Base-by-base conservation (phyloP, 192 early-diverging fungal genomes). In the Phlyctochytrium bullatum region DNA sequence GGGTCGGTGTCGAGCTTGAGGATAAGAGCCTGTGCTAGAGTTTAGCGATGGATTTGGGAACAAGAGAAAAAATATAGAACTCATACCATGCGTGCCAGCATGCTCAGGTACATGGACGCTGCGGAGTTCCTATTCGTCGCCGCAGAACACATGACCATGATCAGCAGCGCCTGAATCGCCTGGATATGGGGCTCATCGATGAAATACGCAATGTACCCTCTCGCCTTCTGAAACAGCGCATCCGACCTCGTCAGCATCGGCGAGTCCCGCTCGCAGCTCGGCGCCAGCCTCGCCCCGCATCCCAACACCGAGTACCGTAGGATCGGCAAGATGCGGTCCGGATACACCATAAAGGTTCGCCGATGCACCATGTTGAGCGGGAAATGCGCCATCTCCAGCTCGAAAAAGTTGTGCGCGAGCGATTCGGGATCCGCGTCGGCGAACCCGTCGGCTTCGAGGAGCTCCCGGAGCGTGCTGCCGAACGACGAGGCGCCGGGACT, bases 141-240 rank as follows among this genome's bases (percentile, higher is more conserved):
- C 4, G 20, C 54, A 6, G 16, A 25, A 57, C 27, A 57, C 27
- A 57, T 25, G 14, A 57, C 27, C 54, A 57, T 57, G 20, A 57
- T 14, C 27, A 57, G 27, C 54, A 57, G 27, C 12, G 54, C 54
- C 54, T 57, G 54, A 28, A 57, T 6, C 12, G 54, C 54, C 54
- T 57, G 54, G 54, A 57, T 14, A 28, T 57, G 54, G 27, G 54
- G 54, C 54, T 57, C 20, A 6, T 57, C 54, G 54, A 57, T 57
- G 27, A 24, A 57, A 25, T 14, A 27, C 14, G 54, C 10, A 6
- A 57, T 27, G 27, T 57, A 25, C 27, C 12, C 25, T 14, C 54
- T 14, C 4, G 54, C 54, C 54, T 24, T 27, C 54, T 57, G 54
- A 14, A 57, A 25, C 12, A 57, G 54, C 4, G 6, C 6, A 6